Percentiles rank a stretch among this genome's conserved stretches.
These are phyloP conservation scores for Ceratobasidium sp. DNA, from an alignment of 1,284 basidiomycete genomes.

Conservation along the genomic window DNA sequence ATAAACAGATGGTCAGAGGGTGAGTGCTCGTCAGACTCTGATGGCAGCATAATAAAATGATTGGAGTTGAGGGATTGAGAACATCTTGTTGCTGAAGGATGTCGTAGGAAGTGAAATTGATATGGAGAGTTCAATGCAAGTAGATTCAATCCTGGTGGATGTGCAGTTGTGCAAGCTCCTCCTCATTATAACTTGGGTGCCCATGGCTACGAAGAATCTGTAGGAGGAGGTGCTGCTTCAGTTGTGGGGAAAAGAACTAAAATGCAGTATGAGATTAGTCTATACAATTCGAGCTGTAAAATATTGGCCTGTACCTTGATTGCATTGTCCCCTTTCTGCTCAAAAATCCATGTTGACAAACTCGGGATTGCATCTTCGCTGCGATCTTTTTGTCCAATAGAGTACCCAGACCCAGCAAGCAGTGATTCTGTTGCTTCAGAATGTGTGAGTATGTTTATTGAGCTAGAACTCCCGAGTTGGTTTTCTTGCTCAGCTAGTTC, in stretches of 20 bases:
- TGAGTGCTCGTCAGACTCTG: not conserved
- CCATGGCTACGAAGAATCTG: not conserved
- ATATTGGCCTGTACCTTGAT: not conserved
- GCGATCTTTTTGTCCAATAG: not conserved
- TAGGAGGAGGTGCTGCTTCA: constrained; percentile 1
- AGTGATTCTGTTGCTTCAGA: no score
- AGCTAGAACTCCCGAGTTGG: no score
- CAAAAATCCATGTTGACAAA: not conserved
- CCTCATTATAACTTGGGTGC: not conserved
- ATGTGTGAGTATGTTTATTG: no score
- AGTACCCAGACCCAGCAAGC: not conserved
- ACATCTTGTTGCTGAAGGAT: constrained; percentile 54
- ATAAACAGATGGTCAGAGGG: not conserved
- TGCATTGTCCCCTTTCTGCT: not conserved
- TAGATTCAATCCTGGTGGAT: constrained; percentile 29
- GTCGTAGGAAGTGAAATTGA: constrained; percentile 53
- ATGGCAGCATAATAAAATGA: constrained; percentile 52
- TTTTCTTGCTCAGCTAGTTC: not conserved
- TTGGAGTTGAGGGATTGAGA: constrained; percentile 54
- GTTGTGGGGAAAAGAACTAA: constrained; percentile 5
- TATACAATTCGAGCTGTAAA: no score
- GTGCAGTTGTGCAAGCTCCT: not conserved
- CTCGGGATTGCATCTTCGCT: not conserved
- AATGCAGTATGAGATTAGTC: not conserved
- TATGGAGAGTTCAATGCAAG: not conserved